phyloP scores from a whole-genome alignment of 257 asterid genomes.

The Gentiana dahurica region DNA sequence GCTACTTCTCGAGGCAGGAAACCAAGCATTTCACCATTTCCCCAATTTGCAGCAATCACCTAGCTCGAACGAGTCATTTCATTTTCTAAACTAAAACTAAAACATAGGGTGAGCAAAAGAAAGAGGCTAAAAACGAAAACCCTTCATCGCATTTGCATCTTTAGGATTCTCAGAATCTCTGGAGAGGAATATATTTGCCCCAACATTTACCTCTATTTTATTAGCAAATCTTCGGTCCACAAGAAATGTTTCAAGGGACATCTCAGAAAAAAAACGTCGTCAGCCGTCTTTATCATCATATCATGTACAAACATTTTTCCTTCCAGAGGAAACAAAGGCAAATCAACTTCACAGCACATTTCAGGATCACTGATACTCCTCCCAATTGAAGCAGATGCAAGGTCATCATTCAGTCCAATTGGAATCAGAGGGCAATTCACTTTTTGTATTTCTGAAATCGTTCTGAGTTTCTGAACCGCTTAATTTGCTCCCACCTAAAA shows the following conservation, averaged over 20 bases:
- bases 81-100: constrained; percentile 3
- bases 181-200: constrained; percentile 42
- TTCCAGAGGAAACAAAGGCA: constrained; percentile 18
- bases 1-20: constrained; percentile 81
- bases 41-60: constrained; percentile 59
- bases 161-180: constrained; percentile 70
- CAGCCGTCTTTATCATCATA: constrained; percentile 20
- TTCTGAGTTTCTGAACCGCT: constrained; percentile 19
- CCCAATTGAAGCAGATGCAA: constrained; percentile 16
- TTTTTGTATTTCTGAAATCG: constrained; percentile 14
- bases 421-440: constrained; percentile 1
- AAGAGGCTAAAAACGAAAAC: constrained; percentile 17
- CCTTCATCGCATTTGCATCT: constrained; percentile 87
- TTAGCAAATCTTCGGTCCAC: constrained; percentile 79
- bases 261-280: constrained; percentile 28
- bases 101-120: constrained; percentile 3
- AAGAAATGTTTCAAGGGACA: constrained; percentile 47
- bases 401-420: constrained; percentile 10
- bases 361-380: constrained; percentile 15
- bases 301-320: constrained; percentile 20
- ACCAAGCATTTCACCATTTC: constrained; percentile 45
- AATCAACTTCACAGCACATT: constrained; percentile 12
- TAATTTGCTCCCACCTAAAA: constrained; percentile 9
- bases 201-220: constrained; percentile 32
- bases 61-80: constrained; percentile 23